Conservation (phyloP, 2,329 filamentous ascomycete genomes). For the Dactylellina cionopaga region DNA sequence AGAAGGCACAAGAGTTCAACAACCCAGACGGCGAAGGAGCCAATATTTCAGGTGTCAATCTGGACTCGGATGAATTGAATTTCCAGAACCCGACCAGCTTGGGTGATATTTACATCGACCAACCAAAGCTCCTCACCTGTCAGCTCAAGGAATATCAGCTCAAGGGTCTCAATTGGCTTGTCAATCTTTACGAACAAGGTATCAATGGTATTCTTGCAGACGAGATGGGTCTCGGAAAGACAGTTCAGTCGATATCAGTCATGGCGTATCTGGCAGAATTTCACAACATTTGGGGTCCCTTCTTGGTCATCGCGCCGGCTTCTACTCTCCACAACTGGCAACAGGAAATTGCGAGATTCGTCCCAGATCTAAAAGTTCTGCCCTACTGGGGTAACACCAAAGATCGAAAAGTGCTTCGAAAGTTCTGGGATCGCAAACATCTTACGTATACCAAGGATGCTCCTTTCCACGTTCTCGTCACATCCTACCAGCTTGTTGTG, state of each 20-base stretch:
- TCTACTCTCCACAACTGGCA: slow-evolving; percentile 99
- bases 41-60: slow-evolving; percentile 55
- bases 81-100: slow-evolving; percentile 98
- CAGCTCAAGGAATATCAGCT: slow-evolving; percentile 98
- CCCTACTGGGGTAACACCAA: slow-evolving; percentile 97
- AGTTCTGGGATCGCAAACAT: slow-evolving; percentile 99
- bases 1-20: slow-evolving; percentile 93
- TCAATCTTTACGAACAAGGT: slow-evolving; percentile 98
- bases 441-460: slow-evolving; percentile 93
- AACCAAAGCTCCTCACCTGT: slow-evolving; percentile 90
- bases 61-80: slow-evolving; percentile 94
- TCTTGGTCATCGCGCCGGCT: slow-evolving; percentile 93
- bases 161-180: slow-evolving; percentile 98
- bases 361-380: slow-evolving; percentile 91
- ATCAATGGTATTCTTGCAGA: slow-evolving; percentile 99
- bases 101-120: slow-evolving; percentile 91
- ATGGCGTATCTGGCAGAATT: slow-evolving; percentile 98
- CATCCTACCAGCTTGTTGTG: slow-evolving; percentile 96
- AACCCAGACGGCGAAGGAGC: slow-evolving; percentile 57
- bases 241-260: slow-evolving; percentile 97
- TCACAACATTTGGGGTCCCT: slow-evolving; percentile 98
- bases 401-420: slow-evolving; percentile 93
- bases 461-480: slow-evolving; percentile 94
- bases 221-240: slow-evolving; percentile 99
- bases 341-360: slow-evolving; percentile 94